phyloP scores from a whole-genome alignment of 495 filamentous ascomycete species.

The Pyrenula aspistea region DNA sequence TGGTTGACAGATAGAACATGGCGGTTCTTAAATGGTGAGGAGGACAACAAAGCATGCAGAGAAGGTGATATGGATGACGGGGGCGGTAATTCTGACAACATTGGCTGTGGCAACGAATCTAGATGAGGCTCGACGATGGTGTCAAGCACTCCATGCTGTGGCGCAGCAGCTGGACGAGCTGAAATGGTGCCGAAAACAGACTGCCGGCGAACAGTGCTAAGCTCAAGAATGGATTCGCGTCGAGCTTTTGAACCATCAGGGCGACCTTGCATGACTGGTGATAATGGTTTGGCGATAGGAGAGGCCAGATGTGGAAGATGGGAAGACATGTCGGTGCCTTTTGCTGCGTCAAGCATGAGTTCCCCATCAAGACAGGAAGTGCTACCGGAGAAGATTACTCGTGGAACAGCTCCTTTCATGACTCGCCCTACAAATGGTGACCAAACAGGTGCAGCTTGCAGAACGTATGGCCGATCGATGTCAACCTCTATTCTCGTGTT shows the following conservation, averaged over 20 bases:
- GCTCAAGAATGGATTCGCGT: slow-evolving; percentile 22
- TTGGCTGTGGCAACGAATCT: slow-evolving; percentile 17
- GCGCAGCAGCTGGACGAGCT: slow-evolving; percentile 7
- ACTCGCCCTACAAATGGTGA: slow-evolving; percentile 64
- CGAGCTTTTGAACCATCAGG: slow-evolving; percentile 34
- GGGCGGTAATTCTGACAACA: slow-evolving; percentile 1
- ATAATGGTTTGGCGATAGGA: slow-evolving; percentile 39
- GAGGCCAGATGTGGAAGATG: slow-evolving; percentile 47
- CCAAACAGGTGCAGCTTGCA: slow-evolving; percentile 45
- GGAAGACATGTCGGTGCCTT: slow-evolving; percentile 67
- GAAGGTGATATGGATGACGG: slow-evolving; percentile 37
- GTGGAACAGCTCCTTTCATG: slow-evolving; percentile 62
- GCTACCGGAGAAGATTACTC: slow-evolving; percentile 66
- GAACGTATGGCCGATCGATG: slow-evolving; percentile 52
- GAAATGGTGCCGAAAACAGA: slow-evolving; percentile 8
- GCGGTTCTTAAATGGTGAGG: slow-evolving; percentile 71
- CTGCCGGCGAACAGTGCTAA: slow-evolving; percentile 19
- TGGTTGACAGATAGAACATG: slow-evolving; percentile 85
- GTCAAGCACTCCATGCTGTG: slow-evolving; percentile 7
- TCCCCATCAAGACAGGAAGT: slow-evolving; percentile 69
- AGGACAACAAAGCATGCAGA: slow-evolving; percentile 58
- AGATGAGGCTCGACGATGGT: slow-evolving; percentile 7
- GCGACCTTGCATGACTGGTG: slow-evolving; percentile 28
- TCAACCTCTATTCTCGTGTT: slow-evolving; percentile 67
- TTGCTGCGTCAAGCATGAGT: slow-evolving; percentile 37